Evolutionary conservation across 257 asterid species (phyloP).

Genomic region (Solanum neorickii): DNA sequence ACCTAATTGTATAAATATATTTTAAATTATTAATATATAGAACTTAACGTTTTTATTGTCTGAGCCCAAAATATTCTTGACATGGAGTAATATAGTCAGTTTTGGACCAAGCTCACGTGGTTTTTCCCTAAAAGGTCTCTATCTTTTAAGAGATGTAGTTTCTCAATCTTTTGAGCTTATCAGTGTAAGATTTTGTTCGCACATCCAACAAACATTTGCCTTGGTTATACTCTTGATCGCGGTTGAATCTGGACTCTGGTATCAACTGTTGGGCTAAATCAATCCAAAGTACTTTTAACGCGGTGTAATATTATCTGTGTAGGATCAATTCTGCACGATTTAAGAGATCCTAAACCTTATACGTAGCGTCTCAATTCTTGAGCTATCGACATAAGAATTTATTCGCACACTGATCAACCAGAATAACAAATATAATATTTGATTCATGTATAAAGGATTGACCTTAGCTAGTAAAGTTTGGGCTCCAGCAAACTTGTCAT

Average conservation of each 20-base stretch:
- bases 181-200: background rate
- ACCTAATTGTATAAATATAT: background rate
- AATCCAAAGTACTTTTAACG: background rate
- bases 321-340: background rate
- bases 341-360: background rate
- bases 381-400: background rate
- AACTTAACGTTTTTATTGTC: background rate
- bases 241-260: too few species aligned
- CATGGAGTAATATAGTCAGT: background rate
- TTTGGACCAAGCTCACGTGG: background rate
- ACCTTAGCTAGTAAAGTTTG: conserved; percentile 67
- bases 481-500: conserved; percentile 68
- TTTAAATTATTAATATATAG: background rate
- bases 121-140: background rate
- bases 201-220: background rate
- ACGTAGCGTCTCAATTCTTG: background rate
- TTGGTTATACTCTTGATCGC: background rate
- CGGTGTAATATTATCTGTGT: background rate
- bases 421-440: background rate
- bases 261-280: background rate
- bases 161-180: background rate
- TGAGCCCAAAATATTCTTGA: background rate
- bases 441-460: background rate
- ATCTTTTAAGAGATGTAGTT: background rate
- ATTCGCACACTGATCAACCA: background rate